Conservation (phyloP, 192 early-diverging fungal species). For the Backusella morwellensis region DNA sequence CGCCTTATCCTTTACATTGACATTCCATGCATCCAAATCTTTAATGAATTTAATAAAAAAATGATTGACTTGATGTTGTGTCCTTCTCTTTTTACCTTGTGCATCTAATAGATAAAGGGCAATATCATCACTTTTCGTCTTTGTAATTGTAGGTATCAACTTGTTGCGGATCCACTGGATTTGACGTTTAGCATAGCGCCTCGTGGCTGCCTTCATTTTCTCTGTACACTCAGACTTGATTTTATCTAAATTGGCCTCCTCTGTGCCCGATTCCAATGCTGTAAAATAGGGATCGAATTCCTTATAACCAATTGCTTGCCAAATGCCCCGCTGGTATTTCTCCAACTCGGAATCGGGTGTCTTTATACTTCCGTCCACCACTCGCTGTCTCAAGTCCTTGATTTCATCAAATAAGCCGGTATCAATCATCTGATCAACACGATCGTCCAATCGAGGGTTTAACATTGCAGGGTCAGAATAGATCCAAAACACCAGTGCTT, state of each 20-base stretch:
- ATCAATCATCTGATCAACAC: constrained; percentile 89
- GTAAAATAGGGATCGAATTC: constrained; percentile 79
- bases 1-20: constrained; percentile 52
- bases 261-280: constrained; percentile 29
- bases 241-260: not conserved
- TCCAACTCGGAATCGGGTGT: constrained; percentile 42
- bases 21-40: constrained; percentile 55
- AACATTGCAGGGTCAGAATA: constrained; percentile 68
- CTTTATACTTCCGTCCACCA: constrained; percentile 45
- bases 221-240: constrained; percentile 62
- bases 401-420: constrained; percentile 58
- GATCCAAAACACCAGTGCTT: constrained; percentile 85
- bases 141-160: constrained; percentile 48
- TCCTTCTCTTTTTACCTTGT: constrained; percentile 39
- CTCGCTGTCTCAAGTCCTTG: constrained; percentile 47
- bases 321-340: constrained; percentile 64
- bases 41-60: not conserved
- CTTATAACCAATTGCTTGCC: constrained; percentile 88
- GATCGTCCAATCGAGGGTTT: constrained; percentile 75
- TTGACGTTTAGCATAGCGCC: constrained; percentile 85
- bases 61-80: not conserved
- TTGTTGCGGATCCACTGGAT: constrained; percentile 83
- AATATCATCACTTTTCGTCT: constrained; percentile 31
- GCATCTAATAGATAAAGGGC: constrained; percentile 73
- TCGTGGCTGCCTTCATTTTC: constrained; percentile 84